phyloP scores from a whole-genome alignment of 1,284 basidiomycete species.

The Malassezia globosa region DNA sequence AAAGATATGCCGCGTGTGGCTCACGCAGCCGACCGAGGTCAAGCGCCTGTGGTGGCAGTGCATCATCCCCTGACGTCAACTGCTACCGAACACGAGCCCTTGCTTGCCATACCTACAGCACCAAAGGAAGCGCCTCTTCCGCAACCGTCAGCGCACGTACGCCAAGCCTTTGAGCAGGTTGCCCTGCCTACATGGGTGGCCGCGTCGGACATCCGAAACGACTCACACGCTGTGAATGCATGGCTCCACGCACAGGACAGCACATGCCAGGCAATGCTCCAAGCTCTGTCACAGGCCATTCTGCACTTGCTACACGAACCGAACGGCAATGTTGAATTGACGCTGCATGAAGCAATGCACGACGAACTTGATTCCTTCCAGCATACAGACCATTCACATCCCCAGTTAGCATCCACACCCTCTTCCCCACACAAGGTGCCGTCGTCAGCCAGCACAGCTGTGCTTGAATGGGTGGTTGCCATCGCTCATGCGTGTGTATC shows the following conservation, averaged over 20 bases:
- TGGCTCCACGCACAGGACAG: neutral
- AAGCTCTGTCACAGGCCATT: neutral
- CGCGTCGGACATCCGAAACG: constrained; percentile 11
- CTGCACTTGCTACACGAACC: neutral
- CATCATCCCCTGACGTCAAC: too few relatives aligned
- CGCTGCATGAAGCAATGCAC: neutral
- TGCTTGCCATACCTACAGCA: too few relatives aligned
- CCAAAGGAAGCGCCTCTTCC: too few relatives aligned
- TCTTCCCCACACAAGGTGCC: too few relatives aligned
- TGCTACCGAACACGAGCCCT: too few relatives aligned
- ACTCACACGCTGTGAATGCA: neutral
- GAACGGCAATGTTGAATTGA: neutral
- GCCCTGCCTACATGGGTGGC: neutral
- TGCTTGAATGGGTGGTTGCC: constrained; percentile 1
- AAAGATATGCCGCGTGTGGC: too few relatives aligned
- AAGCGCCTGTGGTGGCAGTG: too few relatives aligned
- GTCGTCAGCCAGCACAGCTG: too few relatives aligned
- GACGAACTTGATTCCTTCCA: neutral
- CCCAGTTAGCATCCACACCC: too few relatives aligned
- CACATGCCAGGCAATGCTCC: neutral
- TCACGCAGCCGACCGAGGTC: too few relatives aligned
- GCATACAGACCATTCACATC: too few relatives aligned
- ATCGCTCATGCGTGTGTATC: neutral
- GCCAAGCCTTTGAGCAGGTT: neutral
- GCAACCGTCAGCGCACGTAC: neutral